Percentiles rank a stretch among this genome's conserved stretches.
Evolutionary conservation across 1,139 yeast species (phyloP).

Genomic region (Hemisphaericaspora subhashii): DNA sequence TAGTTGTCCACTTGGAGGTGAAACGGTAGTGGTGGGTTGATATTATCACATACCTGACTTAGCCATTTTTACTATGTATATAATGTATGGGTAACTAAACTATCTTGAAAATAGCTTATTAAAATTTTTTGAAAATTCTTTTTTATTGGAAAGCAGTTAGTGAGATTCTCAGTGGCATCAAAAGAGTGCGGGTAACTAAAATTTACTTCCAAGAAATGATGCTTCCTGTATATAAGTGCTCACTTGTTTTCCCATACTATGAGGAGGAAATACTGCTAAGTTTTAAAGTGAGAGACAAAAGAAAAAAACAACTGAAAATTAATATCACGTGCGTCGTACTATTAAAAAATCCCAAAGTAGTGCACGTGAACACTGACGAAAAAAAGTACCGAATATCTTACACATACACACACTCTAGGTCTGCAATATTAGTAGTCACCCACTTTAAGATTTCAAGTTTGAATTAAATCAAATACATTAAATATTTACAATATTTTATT

Average conservation of each 20-base stretch:
- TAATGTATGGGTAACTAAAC: slow-evolving; percentile 9
- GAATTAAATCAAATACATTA: too few species aligned
- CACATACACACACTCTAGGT: too few species aligned
- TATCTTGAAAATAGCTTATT: slow-evolving; percentile 11
- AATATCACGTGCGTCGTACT: slow-evolving; percentile 5
- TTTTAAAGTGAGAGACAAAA: neutral
- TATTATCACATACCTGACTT: slow-evolving; percentile 60
- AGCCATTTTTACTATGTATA: slow-evolving; percentile 47
- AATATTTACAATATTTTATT: slow-evolving; percentile 1
- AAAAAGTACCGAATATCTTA: too few species aligned
- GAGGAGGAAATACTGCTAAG: neutral
- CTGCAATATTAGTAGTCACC: too few species aligned
- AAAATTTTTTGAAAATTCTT: slow-evolving; percentile 30
- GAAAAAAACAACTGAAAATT: neutral
- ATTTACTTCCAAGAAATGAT: too few species aligned
- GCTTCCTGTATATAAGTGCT: slow-evolving; percentile 7
- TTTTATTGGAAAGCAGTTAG: slow-evolving; percentile 10
- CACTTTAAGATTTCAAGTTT: too few species aligned
- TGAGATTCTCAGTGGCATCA: neutral
- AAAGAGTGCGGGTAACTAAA: neutral
- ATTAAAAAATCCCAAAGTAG: too few species aligned
- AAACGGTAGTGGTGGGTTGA: neutral
- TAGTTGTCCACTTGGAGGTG: neutral
- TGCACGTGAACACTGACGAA: too few species aligned
- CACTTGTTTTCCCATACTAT: too few species aligned